These are phyloP conservation scores for Arthrobotrys pseudoclavata DNA, from an alignment of 2,329 filamentous ascomycete genomes.

Conservation along the genomic window DNA sequence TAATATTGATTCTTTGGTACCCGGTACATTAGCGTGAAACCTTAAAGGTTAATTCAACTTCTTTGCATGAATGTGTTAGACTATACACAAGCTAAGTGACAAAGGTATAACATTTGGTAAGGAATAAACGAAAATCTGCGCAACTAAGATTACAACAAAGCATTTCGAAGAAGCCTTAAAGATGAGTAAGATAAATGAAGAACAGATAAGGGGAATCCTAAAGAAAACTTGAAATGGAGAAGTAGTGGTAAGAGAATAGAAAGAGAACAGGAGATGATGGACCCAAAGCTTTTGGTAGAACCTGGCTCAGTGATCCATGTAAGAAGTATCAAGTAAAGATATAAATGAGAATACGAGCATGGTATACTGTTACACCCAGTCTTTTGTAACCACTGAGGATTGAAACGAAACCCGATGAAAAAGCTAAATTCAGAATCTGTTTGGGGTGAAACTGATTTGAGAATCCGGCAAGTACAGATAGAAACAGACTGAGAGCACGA, in stretches of 20 bases:
- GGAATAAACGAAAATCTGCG: not conserved
- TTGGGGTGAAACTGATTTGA: conserved; percentile 1
- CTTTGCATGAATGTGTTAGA: conserved; percentile 3
- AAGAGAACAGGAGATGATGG: not conserved
- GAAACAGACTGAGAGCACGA: not conserved
- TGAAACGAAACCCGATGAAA: conserved; percentile 4
- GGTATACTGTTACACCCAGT: not conserved
- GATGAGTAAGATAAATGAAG: conserved; percentile 19
- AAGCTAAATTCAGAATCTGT: not conserved
- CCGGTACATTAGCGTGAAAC: conserved; percentile 26
- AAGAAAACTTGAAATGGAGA: conserved; percentile 22
- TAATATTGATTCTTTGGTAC: conserved; percentile 32
- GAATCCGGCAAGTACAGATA: not conserved
- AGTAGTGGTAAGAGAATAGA: conserved; percentile 21
- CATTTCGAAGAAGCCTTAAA: conserved; percentile 13
- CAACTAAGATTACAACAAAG: not conserved
- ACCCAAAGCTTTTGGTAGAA: not conserved
- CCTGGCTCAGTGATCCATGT: conserved; percentile 19
- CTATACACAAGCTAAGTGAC: not conserved
- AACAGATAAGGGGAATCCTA: conserved; percentile 33
- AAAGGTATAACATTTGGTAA: not conserved
- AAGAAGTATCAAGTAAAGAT: conserved; percentile 31
- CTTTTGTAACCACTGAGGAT: not conserved
- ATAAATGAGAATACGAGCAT: conserved; percentile 25
- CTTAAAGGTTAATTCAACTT: conserved; percentile 35